Evolutionary conservation across 768 basidiomycete species (phyloP).

Genomic region (Daedaleopsis sinensis): DNA sequence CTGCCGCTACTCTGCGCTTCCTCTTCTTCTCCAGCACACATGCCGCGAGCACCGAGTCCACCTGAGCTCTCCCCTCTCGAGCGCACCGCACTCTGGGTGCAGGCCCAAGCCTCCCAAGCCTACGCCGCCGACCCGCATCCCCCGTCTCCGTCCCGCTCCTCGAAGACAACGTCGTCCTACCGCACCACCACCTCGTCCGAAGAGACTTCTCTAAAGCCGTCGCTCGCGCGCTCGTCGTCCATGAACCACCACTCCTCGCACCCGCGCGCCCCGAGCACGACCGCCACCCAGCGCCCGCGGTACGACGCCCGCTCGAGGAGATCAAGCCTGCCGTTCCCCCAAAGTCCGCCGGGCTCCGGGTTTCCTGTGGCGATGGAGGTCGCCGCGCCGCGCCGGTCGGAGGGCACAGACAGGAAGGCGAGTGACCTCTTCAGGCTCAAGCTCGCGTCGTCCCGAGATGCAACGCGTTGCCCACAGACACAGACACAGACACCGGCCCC

Average conservation of each 20-base stretch:
- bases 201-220: slow-evolving; percentile 16
- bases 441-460: background rate
- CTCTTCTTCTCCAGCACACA: slow-evolving; percentile 4
- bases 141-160: slow-evolving; percentile 10
- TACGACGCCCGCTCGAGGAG: slow-evolving; percentile 15
- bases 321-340: slow-evolving; percentile 27
- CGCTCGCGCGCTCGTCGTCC: slow-evolving; percentile 9
- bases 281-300: slow-evolving; percentile 10
- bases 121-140: slow-evolving; percentile 19
- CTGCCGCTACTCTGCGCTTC: background rate
- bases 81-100: slow-evolving; percentile 28
- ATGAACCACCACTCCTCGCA: background rate
- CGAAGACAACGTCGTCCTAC: slow-evolving; percentile 19
- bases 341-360: slow-evolving; percentile 30
- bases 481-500: too few species aligned
- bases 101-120: slow-evolving; percentile 22
- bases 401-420: slow-evolving; percentile 12
- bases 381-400: slow-evolving; percentile 16
- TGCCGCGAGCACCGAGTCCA: slow-evolving; percentile 16
- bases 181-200: slow-evolving; percentile 29
- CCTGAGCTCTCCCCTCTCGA: slow-evolving; percentile 18
- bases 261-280: slow-evolving; percentile 7
- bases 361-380: slow-evolving; percentile 28
- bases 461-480: slow-evolving; percentile 8
- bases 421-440: slow-evolving; percentile 5